Evolutionary conservation across 2,329 filamentous ascomycete species (phyloP), one percentile per base, ranked within the genome.

Genomic region (Plenodomus biglobosus): DNA sequence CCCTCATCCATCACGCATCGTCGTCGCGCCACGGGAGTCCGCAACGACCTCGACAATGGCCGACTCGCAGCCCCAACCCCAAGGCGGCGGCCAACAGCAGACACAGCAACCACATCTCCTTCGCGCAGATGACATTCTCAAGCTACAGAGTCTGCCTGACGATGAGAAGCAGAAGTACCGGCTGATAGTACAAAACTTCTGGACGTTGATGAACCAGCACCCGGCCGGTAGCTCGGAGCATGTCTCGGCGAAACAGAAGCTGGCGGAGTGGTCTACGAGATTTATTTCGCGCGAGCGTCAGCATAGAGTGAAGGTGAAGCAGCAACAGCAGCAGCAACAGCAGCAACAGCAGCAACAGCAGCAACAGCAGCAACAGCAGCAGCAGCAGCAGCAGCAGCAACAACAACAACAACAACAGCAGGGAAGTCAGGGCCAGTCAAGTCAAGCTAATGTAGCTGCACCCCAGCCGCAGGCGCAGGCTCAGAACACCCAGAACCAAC

Each of bases 101-200:
- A 48, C 56, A 30, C 58, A 62, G 44, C 55, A 38, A 16, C 51
- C 53, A 27, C 59, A 64, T 43, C 52, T 70, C 30, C 58, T 72
- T 35, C 68, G 65, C 16, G 56, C 66, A 8, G 69, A 71, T 20
- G 69, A 72, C 41, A 61, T 72, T 6, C 59, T 65, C 10, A 70
- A 65, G 55, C 63, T 72, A 2, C 57, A 62, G 34, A 64, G 61
- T 40, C 71, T 85, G 22, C 78, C 70, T 51, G 78, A 81, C 8
- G 70, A 77, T 40, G 76, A 80, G 58, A 85, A 84, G 69, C 68
- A 75, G 38, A 77, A 80, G 55, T 83, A 83, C 60, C 78, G 78
- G 48, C 70, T 75, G 40, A 72, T 79, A 17, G 76, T 85, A 52
- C 74, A 76, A 47, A 77, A 73, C 51, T 73, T 82, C 41, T 85